These are phyloP conservation scores for Xylaria venustula DNA, from an alignment of 495 filamentous ascomycete species.

Conservation along the genomic window DNA sequence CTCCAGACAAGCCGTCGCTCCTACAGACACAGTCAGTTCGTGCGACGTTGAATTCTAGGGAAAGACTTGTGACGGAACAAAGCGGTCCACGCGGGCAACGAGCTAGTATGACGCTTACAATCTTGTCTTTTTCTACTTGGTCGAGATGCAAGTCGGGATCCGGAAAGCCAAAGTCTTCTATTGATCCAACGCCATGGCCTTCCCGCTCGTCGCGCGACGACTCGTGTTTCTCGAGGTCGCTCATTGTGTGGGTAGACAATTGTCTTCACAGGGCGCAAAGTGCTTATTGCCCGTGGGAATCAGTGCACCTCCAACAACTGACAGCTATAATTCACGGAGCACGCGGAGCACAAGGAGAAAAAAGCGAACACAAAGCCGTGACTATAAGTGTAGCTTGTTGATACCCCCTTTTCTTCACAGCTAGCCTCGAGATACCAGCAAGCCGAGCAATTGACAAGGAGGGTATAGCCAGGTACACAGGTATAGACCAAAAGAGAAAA, in stretches of 20 bases:
- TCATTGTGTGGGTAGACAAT: conserved; percentile 19
- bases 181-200: conserved; percentile 23
- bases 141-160: conserved; percentile 71
- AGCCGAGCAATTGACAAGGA: background rate
- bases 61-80: background rate
- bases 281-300: too few relatives aligned
- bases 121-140: conserved; percentile 62
- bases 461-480: too few relatives aligned
- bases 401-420: background rate
- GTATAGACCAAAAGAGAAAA: background rate
- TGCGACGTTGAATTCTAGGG: background rate
- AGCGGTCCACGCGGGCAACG: background rate
- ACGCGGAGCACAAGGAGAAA: background rate
- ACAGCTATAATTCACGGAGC: too few relatives aligned
- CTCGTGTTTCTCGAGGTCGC: conserved; percentile 30
- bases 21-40: conserved; percentile 38
- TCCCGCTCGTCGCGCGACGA: conserved; percentile 28
- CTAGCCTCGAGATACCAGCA: background rate
- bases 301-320: too few relatives aligned
- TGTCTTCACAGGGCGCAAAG: background rate
- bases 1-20: conserved; percentile 67
- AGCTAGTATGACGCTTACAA: conserved; percentile 44
- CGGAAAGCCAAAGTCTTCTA: conserved; percentile 19
- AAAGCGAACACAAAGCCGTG: background rate
- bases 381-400: background rate